These are phyloP conservation scores for Fusarium sp. DNA, from an alignment of 2,329 filamentous ascomycete species.

Conservation along the genomic window DNA sequence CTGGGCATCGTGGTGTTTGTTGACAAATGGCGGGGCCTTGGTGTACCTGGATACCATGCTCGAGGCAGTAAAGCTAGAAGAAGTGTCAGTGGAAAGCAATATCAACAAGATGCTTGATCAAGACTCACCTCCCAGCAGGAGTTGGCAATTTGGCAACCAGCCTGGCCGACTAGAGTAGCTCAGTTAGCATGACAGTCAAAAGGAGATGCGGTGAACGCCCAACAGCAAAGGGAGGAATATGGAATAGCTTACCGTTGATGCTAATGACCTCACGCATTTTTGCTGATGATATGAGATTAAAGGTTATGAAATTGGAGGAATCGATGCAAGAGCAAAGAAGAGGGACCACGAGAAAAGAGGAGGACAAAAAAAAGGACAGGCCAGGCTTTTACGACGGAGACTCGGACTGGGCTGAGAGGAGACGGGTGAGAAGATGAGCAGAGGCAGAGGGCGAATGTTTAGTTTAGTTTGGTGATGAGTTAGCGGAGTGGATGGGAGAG, in stretches of 20 bases:
- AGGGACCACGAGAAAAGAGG: constrained; percentile 45
- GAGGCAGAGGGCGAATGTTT: constrained; percentile 47
- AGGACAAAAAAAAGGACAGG: constrained; percentile 45
- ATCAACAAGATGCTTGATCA: constrained; percentile 45
- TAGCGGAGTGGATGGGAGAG: constrained; percentile 51
- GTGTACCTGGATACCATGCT: constrained; percentile 98
- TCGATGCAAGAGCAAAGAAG: constrained; percentile 53
- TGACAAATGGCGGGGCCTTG: constrained; percentile 44
- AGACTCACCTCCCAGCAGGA: constrained; percentile 99
- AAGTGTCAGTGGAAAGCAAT: constrained; percentile 34
- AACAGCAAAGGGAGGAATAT: constrained; percentile 48
- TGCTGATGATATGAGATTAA: constrained; percentile 53
- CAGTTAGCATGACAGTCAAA: constrained; percentile 63
- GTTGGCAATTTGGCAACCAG: constrained; percentile 99
- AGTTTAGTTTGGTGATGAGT: constrained; percentile 48
- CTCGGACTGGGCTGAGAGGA: constrained; percentile 30
- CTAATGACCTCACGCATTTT: constrained; percentile 99
- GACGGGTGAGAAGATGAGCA: constrained; percentile 44
- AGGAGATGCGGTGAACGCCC: constrained; percentile 59
- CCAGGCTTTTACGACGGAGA: constrained; percentile 50
- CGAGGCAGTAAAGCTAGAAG: constrained; percentile 95
- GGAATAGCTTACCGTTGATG: constrained; percentile 86
- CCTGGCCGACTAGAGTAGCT: constrained; percentile 88
- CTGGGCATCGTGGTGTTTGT: constrained; percentile 28
- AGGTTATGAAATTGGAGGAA: constrained; percentile 46